Percentiles rank a stretch among this genome's conserved stretches.
Conservation (phyloP, 2,329 filamentous ascomycete species). For the Coniochaeta ligniaria region DNA sequence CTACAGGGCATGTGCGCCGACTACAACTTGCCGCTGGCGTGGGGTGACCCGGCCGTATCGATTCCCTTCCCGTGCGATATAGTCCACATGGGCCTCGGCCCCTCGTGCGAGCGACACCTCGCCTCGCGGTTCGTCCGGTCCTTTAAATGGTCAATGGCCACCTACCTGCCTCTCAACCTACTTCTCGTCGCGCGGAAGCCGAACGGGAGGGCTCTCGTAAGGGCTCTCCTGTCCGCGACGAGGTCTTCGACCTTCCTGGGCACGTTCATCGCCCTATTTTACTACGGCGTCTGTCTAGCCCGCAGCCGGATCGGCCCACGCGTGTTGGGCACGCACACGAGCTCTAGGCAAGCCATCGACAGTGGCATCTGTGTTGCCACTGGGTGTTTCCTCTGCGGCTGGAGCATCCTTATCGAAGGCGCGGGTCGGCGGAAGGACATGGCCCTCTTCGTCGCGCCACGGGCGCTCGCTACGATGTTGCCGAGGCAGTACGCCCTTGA, state of each 20-base stretch:
- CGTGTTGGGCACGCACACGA: conserved; percentile 48
- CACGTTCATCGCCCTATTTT: conserved; percentile 71
- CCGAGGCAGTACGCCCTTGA: conserved; percentile 59
- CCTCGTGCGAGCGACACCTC: conserved; percentile 69
- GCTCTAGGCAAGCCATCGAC: conserved; percentile 45
- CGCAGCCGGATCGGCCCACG: conserved; percentile 67
- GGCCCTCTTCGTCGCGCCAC: conserved; percentile 71
- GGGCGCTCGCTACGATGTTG: conserved; percentile 67
- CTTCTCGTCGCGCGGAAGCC: conserved; percentile 50
- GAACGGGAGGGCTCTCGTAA: conserved; percentile 31
- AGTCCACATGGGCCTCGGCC: conserved; percentile 72
- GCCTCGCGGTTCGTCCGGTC: conserved; percentile 58
- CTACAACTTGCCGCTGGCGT: conserved; percentile 58
- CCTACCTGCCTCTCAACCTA: conserved; percentile 70
- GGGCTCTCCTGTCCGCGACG: conserved; percentile 50
- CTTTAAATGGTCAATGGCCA: conserved; percentile 67
- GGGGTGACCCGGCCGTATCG: conserved; percentile 64
- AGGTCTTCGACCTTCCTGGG: conserved; percentile 74
- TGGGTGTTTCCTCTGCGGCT: conserved; percentile 71
- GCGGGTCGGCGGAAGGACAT: conserved; percentile 62
- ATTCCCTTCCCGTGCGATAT: conserved; percentile 75
- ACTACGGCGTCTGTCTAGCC: conserved; percentile 76
- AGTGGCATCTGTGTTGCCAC: conserved; percentile 60
- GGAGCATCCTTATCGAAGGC: conserved; percentile 72
- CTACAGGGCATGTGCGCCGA: conserved; percentile 67